These are phyloP conservation scores for Zymoseptoria brevis DNA, from an alignment of 2,329 filamentous ascomycete species.

Conservation along the genomic window DNA sequence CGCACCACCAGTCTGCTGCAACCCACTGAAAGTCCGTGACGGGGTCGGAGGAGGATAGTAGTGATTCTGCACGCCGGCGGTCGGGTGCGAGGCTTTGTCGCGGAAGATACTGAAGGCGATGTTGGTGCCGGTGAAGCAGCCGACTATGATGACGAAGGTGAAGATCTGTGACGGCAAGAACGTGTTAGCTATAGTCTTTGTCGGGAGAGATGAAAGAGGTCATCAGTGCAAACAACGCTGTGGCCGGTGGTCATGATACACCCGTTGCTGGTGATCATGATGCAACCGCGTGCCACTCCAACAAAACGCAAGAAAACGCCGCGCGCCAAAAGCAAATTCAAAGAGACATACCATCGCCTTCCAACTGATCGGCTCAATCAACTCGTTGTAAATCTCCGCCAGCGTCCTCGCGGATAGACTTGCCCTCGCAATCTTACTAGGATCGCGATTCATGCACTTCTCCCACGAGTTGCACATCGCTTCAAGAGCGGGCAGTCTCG, in stretches of 20 bases:
- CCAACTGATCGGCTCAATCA: conserved; percentile 81
- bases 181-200: conserved; percentile 15
- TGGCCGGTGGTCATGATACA: no score
- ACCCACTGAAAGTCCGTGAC: conserved; percentile 26
- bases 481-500: conserved; percentile 64
- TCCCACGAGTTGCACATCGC: conserved; percentile 72
- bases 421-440: conserved; percentile 67
- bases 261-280: conserved; percentile 26
- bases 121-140: conserved; percentile 50
- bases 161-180: conserved; percentile 32
- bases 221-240: no score
- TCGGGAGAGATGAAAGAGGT: no score
- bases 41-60: conserved; percentile 29
- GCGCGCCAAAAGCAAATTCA: background rate
- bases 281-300: background rate
- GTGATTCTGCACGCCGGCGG: conserved; percentile 17
- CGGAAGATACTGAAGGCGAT: conserved; percentile 51
- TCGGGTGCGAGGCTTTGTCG: conserved; percentile 30
- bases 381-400: conserved; percentile 87
- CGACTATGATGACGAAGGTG: conserved; percentile 40
- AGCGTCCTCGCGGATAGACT: conserved; percentile 80
- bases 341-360: conserved; percentile 58
- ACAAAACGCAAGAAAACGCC: no score
- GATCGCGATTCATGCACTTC: conserved; percentile 78
- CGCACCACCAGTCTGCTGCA: conserved; percentile 2